Percentiles rank a stretch among this genome's conserved stretches.
phyloP scores from a whole-genome alignment of 257 asterid species.

The Anisodus tanguticus region DNA sequence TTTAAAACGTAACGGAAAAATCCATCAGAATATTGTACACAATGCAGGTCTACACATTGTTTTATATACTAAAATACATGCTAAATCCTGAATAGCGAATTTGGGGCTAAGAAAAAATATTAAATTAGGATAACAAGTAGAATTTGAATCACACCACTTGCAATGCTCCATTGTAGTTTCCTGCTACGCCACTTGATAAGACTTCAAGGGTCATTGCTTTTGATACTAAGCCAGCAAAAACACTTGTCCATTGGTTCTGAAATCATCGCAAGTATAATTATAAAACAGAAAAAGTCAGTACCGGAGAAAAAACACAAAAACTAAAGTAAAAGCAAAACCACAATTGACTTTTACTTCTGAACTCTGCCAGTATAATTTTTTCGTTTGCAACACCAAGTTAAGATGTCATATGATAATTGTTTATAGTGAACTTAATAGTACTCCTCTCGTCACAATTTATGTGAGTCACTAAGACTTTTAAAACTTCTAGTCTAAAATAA shows the following conservation, averaged over 20 bases:
- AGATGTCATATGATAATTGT: too few relatives aligned
- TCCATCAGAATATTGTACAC: neutral
- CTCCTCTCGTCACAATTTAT: too few relatives aligned
- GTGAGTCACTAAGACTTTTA: too few relatives aligned
- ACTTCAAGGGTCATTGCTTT: constrained; percentile 42
- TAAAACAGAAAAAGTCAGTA: neutral
- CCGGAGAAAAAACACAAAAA: too few relatives aligned
- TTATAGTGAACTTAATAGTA: too few relatives aligned
- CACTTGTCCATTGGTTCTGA: constrained; percentile 77
- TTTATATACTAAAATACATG: neutral
- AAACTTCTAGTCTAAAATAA: too few relatives aligned
- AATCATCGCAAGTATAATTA: neutral
- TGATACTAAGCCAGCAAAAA: constrained; percentile 38
- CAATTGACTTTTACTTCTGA: neutral
- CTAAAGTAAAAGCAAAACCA: neutral
- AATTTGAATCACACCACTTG: constrained; percentile 61
- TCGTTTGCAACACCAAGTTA: too few relatives aligned
- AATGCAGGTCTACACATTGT: neutral
- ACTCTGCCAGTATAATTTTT: too few relatives aligned
- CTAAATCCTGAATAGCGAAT: neutral
- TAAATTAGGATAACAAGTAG: neutral
- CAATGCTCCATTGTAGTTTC: constrained; percentile 41
- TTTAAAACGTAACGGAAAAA: neutral
- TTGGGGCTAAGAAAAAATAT: neutral
- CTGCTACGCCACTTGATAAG: constrained; percentile 41